Evolutionary conservation across 108 stramenopile genomes (phyloP).

Genomic region (Tribonema minus): DNA sequence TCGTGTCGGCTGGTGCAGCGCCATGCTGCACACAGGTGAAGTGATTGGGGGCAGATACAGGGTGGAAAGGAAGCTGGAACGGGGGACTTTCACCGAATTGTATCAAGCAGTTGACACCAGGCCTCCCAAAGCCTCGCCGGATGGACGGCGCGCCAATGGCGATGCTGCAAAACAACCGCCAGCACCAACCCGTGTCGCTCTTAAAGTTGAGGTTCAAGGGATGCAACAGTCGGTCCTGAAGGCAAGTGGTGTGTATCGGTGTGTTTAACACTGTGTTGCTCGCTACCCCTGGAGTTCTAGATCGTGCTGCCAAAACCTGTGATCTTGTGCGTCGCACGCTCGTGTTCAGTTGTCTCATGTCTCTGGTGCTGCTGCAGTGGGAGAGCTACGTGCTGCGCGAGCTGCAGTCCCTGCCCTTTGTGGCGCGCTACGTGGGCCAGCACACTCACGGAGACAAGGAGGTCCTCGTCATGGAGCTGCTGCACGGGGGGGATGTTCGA

Average conservation of each 20-base stretch:
- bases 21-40: background rate
- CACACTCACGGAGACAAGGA: slow-evolving; percentile 25
- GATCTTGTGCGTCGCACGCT: too few relatives aligned
- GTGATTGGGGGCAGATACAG: background rate
- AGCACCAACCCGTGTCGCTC: background rate
- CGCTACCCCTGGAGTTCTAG: too few relatives aligned
- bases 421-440: slow-evolving; percentile 32
- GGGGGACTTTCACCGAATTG: background rate
- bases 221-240: background rate
- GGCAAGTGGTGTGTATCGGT: too few relatives aligned
- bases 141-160: background rate
- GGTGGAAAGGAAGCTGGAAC: background rate
- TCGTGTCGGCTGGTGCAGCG: too few relatives aligned
- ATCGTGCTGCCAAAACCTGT: too few relatives aligned
- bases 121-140: too few relatives aligned
- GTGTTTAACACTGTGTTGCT: too few relatives aligned
- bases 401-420: slow-evolving; percentile 24
- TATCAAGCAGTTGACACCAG: background rate
- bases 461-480: slow-evolving; percentile 50
- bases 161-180: background rate
- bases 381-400: slow-evolving; percentile 38
- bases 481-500: slow-evolving; percentile 53
- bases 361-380: too few relatives aligned
- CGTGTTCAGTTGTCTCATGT: too few relatives aligned
- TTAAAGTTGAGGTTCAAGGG: background rate